Percentiles rank a stretch among this genome's conserved stretches.
phyloP scores from a whole-genome alignment of 805 yeast species.

The Candida sakaeoensis region DNA sequence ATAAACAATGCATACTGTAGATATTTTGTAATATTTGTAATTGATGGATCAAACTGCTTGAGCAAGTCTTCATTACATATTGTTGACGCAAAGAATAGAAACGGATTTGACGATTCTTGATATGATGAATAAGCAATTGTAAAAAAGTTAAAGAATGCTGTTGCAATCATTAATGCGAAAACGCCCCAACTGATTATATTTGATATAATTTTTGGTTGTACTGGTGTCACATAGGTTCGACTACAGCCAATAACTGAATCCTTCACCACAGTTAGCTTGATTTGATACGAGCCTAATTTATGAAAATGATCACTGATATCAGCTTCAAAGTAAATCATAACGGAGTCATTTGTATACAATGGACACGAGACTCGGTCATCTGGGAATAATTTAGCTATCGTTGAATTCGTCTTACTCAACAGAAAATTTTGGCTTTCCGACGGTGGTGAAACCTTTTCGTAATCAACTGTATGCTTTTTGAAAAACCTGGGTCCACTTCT shows the following conservation, averaged over 20 bases:
- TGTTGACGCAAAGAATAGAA: conserved; percentile 50
- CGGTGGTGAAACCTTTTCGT: background rate
- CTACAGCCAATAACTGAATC: conserved; percentile 47
- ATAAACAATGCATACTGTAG: conserved; percentile 58
- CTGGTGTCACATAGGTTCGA: conserved; percentile 47
- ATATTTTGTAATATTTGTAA: conserved; percentile 46
- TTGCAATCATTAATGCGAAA: conserved; percentile 32
- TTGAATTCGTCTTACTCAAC: conserved; percentile 2
- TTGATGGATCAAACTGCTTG: conserved; percentile 53
- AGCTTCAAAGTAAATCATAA: conserved; percentile 35
- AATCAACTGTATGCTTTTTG: background rate
- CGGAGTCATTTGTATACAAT: conserved; percentile 33
- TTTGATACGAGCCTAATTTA: conserved; percentile 44
- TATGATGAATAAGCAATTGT: conserved; percentile 49
- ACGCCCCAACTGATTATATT: conserved; percentile 36
- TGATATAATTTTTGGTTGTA: conserved; percentile 26
- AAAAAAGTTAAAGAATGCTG: conserved; percentile 39
- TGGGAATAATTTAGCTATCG: conserved; percentile 11
- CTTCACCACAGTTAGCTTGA: conserved; percentile 38
- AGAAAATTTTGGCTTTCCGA: background rate
- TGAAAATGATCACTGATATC: conserved; percentile 36
- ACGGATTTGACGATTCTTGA: conserved; percentile 55
- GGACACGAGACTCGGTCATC: conserved; percentile 32
- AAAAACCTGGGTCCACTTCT: conserved; percentile 25
- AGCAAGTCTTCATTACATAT: conserved; percentile 56